Evolutionary conservation across 306 rosid genomes (phyloP).

Genomic region (Rubus idaeus): DNA sequence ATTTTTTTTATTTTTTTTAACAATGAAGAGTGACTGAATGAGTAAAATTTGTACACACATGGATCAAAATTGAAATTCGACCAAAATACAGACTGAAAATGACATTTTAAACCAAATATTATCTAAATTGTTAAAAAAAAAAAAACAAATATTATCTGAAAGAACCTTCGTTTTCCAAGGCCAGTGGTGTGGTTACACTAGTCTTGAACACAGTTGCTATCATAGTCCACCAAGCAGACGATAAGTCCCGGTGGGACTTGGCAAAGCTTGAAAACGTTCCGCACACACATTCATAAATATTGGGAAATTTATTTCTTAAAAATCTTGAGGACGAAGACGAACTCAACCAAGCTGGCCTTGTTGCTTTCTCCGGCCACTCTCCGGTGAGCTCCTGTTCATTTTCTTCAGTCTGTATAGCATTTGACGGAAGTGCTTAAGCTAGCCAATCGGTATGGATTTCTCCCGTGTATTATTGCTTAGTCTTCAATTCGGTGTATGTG

Average conservation of each 20-base stretch:
- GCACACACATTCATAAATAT: neutral
- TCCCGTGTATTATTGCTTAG: neutral
- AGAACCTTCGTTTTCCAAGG: neutral
- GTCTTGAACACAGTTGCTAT: neutral
- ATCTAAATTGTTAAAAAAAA: too few relatives aligned
- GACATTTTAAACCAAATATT: too few relatives aligned
- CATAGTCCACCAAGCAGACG: conserved; percentile 2
- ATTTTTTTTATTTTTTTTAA: too few relatives aligned
- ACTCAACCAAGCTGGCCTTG: neutral
- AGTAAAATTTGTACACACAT: too few relatives aligned
- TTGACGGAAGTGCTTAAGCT: too few relatives aligned
- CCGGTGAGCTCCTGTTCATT: conserved; percentile 21
- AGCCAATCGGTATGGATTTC: neutral
- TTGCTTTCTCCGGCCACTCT: conserved; percentile 21
- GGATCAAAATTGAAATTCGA: too few relatives aligned
- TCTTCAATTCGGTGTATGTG: neutral
- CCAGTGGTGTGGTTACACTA: neutral
- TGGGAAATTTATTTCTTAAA: neutral
- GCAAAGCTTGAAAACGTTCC: conserved; percentile 7
- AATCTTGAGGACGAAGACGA: conserved; percentile 3
- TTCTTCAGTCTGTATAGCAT: neutral
- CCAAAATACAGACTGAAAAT: too few relatives aligned
- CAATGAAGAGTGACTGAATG: too few relatives aligned
- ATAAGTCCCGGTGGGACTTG: neutral
- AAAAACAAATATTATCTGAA: too few relatives aligned